Evolutionary conservation across 352 stramenopile species (phyloP), one percentile per base, ranked within the genome.

Genomic region (Phytophthora crassamura): DNA sequence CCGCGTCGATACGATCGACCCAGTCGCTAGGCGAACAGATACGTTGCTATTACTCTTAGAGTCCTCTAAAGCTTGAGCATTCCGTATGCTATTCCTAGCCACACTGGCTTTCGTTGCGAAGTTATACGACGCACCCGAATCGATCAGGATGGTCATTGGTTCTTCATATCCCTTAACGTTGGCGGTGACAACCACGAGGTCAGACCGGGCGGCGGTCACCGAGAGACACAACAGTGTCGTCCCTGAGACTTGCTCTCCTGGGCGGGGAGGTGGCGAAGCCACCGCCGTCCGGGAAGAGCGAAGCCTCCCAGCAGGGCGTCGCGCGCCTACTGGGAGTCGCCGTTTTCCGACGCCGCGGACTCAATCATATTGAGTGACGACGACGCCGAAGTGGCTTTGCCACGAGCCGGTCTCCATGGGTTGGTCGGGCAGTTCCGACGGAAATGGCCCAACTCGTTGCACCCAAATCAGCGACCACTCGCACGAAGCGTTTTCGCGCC

Each of bases 11-110:
- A n/a, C n/a, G n/a, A n/a, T n/a, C n/a, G n/a, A n/a, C n/a, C n/a
- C n/a, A n/a, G n/a, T n/a, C n/a, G n/a, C n/a, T n/a, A n/a, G n/a
- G n/a, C n/a, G n/a, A n/a, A n/a, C n/a, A 51, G 43, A 51, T 35
- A 51, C 43, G 12, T 39, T 38, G 20, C 10, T 51, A 38, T 38
- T 36, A 39, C 12, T 18, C 22, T 49, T 32, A 49, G 42, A 51
- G 2, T 11, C 43, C 22, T 51, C 22, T 36, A 51, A 51, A 51
- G 43, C 43, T 14, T n/a, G 18, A 36, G 25, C 22, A 51, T 51
- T n/a, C n/a, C n/a, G n/a, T n/a, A n/a, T n/a, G n/a, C n/a, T n/a
- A n/a, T n/a, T n/a, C n/a, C n/a, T n/a, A n/a, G 22, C 15, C 42
- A 49, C 42, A 35, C 20, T 36, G 20, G 22, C 7, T 18, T 49